Conservation (phyloP, 2,329 filamentous ascomycete genomes). For the Westerdykella aurantiaca region DNA sequence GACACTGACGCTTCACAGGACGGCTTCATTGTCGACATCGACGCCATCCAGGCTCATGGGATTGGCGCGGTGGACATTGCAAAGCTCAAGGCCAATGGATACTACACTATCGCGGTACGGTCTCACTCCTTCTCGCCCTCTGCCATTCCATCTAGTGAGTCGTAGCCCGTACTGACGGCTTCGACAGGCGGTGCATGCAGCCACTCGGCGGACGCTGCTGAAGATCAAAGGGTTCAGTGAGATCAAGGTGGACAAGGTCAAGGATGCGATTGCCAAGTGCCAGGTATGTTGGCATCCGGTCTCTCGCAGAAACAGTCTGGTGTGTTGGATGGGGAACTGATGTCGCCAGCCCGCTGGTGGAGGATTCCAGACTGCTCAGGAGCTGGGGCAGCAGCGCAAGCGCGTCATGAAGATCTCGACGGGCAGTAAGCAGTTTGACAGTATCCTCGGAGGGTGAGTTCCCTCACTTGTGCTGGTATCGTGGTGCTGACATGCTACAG, state of each 20-base stretch:
- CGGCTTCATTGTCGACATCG: conserved; percentile 59
- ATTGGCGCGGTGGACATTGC: conserved; percentile 60
- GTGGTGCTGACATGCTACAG: conserved; percentile 32
- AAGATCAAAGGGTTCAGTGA: conserved; percentile 68
- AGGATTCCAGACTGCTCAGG: conserved; percentile 61
- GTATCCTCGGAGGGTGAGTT: conserved; percentile 56
- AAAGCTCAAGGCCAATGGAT: conserved; percentile 59
- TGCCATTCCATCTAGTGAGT: background rate
- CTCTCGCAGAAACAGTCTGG: background rate
- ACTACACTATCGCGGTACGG: conserved; percentile 57
- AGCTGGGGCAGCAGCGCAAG: conserved; percentile 58
- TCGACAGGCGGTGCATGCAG: conserved; percentile 52
- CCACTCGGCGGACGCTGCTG: conserved; percentile 54
- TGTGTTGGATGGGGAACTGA: background rate
- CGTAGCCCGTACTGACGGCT: background rate
- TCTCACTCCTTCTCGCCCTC: background rate
- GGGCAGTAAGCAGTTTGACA: conserved; percentile 63
- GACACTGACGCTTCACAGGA: conserved; percentile 31
- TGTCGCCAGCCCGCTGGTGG: conserved; percentile 48
- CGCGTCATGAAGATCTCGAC: conserved; percentile 61
- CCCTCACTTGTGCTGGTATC: background rate
- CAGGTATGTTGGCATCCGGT: conserved; percentile 38
- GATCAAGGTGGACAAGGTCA: conserved; percentile 65
- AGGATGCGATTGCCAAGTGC: conserved; percentile 60
- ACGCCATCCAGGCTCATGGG: conserved; percentile 60